Conservation (phyloP, 2,329 filamentous ascomycete genomes). For the Xylariaceae sp. region DNA sequence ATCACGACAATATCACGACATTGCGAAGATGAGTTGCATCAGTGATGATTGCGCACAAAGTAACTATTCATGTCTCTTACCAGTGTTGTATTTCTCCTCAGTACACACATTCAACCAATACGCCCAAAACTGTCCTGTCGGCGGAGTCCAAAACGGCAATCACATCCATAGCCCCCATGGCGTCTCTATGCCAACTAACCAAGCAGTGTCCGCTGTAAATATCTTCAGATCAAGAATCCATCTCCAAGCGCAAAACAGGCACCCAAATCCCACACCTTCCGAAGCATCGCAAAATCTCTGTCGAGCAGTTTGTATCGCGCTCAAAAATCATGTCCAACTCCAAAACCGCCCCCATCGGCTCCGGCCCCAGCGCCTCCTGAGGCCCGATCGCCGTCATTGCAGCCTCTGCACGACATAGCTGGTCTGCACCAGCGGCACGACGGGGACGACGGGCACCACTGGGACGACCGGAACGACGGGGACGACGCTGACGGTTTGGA, state of each 20-base stretch:
- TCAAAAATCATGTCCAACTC: neutral
- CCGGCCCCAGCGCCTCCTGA: too few species aligned
- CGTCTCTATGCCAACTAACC: too few species aligned
- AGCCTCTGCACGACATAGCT: constrained; percentile 6
- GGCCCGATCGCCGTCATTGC: neutral
- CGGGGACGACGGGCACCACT: neutral
- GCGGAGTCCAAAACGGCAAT: neutral
- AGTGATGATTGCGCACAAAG: too few species aligned
- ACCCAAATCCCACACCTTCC: neutral
- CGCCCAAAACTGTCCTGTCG: too few species aligned
- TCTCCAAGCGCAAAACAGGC: neutral
- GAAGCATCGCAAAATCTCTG: neutral
- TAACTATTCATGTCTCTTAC: too few species aligned
- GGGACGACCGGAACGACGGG: neutral
- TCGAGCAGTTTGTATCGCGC: too few species aligned
- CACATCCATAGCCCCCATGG: neutral
- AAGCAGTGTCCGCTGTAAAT: too few species aligned
- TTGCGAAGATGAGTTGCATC: too few species aligned
- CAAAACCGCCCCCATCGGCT: neutral
- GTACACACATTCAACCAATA: too few species aligned
- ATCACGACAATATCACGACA: too few species aligned
- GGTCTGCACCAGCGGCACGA: constrained; percentile 1
- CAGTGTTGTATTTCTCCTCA: too few species aligned
- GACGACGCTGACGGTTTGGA: neutral
- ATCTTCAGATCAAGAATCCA: neutral